phyloP scores from a whole-genome alignment of 768 basidiomycete genomes.

The Suillus lakei region DNA sequence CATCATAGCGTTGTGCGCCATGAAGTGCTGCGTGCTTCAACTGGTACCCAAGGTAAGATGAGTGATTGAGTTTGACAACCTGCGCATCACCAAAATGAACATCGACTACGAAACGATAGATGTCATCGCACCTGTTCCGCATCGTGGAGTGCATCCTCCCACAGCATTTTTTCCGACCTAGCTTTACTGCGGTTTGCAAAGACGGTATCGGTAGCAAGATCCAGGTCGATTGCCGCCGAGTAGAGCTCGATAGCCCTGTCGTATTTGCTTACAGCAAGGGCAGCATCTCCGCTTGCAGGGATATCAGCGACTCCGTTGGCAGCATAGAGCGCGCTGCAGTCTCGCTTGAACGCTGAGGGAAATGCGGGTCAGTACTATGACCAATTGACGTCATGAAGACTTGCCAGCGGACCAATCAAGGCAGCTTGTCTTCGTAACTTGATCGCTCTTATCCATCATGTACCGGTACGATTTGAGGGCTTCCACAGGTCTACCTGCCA shows the following conservation, averaged over 20 bases:
- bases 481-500: too few species aligned
- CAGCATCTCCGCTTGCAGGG: background rate
- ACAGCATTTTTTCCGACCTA: background rate
- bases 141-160: background rate
- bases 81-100: background rate
- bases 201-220: background rate
- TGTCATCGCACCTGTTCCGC: background rate
- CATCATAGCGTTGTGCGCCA: background rate
- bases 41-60: background rate
- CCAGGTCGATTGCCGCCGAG: background rate
- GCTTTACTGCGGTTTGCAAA: conserved; percentile 1
- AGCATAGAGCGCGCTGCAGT: background rate
- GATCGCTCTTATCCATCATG: too few species aligned
- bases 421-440: too few species aligned
- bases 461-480: too few species aligned
- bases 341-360: background rate
- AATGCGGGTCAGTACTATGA: background rate
- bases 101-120: background rate
- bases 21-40: background rate
- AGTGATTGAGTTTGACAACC: background rate
- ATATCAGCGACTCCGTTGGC: background rate
- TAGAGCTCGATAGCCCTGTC: background rate
- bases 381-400: background rate
- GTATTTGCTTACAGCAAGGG: background rate
- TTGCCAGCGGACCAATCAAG: too few species aligned